Conservation (phyloP, 306 rosid genomes). For the Trichosanthes truncata region DNA sequence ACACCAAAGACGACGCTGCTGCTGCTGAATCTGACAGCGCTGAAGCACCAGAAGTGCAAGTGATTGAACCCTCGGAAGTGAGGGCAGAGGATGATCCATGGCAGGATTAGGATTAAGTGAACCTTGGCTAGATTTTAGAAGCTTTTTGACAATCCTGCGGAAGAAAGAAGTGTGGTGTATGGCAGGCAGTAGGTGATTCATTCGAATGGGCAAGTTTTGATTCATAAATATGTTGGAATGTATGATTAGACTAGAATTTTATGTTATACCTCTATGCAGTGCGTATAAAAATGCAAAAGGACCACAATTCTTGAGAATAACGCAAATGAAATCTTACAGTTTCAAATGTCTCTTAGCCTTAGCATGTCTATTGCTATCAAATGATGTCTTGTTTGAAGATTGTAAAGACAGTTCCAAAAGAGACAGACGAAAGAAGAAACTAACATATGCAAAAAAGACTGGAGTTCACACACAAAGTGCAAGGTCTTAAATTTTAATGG, state of each 20-base stretch:
- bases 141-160: background rate
- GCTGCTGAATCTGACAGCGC: conserved; percentile 21
- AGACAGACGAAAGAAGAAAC: background rate
- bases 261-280: background rate
- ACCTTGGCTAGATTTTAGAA: background rate
- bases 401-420: background rate
- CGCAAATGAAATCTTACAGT: background rate
- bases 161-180: background rate
- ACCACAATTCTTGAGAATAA: background rate
- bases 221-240: background rate
- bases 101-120: conserved; percentile 34
- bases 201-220: background rate
- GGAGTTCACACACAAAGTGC: background rate
- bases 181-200: background rate
- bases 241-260: background rate
- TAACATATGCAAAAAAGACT: background rate
- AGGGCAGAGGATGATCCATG: conserved; percentile 81
- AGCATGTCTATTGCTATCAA: background rate
- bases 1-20: background rate
- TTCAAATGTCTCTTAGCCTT: background rate
- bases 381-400: background rate
- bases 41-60: conserved; percentile 44
- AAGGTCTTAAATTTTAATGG: conserved; percentile 1
- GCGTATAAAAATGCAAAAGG: background rate
- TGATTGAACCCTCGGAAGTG: conserved; percentile 82